A percentile compares a stretch with the other conserved stretches of the same genome.
phyloP scores from a whole-genome alignment of 352 stramenopile genomes.

The Globisporangium alternatum region DNA sequence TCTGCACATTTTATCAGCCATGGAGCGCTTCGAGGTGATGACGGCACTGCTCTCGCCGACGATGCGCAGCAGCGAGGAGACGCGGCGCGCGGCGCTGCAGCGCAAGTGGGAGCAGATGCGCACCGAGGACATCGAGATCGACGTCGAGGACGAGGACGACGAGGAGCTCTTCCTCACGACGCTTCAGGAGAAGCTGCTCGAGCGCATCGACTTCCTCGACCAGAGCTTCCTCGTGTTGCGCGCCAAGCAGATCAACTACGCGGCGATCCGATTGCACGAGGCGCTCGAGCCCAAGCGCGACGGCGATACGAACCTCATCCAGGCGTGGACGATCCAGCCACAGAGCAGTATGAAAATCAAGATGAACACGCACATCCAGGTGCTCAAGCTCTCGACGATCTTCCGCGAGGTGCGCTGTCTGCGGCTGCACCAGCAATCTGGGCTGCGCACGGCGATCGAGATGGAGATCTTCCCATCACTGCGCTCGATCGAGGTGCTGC shows the following conservation, averaged over 20 bases:
- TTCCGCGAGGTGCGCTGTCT: constrained; percentile 67
- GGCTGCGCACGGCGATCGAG: constrained; percentile 40
- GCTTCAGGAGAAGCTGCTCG: constrained; percentile 70
- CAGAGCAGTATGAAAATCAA: constrained; percentile 59
- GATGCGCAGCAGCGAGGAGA: constrained; percentile 17
- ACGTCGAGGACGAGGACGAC: constrained; percentile 39
- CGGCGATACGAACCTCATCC: constrained; percentile 51
- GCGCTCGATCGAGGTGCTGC: constrained; percentile 54
- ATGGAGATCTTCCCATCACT: constrained; percentile 85
- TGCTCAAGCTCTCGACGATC: constrained; percentile 87
- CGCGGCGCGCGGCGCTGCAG: constrained; percentile 7
- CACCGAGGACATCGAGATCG: constrained; percentile 40
- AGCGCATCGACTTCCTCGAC: constrained; percentile 42
- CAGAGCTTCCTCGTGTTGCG: constrained; percentile 66
- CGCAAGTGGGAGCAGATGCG: constrained; percentile 9
- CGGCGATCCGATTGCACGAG: constrained; percentile 68
- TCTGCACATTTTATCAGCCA: constrained; percentile 10
- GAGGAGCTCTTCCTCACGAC: constrained; percentile 63
- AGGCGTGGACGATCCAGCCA: constrained; percentile 78
- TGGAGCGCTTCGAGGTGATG: constrained; percentile 61
- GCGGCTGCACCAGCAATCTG: constrained; percentile 54
- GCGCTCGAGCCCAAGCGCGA: constrained; percentile 72
- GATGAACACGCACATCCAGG: constrained; percentile 73
- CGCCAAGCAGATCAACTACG: constrained; percentile 59
- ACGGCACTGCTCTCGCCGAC: constrained; percentile 41